phyloP scores from a whole-genome alignment of 345 rosid genomes.

The rapeseed (Brassica napus) region DNA sequence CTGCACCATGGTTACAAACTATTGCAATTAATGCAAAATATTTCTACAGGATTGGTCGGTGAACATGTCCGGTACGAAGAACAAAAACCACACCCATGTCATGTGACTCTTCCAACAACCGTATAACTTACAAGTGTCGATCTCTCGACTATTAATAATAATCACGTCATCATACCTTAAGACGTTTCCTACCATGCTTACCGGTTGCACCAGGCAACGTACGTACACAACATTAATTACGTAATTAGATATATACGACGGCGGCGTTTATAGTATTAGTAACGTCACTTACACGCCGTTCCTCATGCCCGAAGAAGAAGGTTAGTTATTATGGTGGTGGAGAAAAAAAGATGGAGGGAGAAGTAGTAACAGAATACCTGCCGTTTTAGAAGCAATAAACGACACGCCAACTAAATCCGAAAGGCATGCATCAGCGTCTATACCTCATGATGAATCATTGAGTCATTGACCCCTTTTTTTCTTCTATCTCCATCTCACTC shows the following conservation, averaged over 20 bases:
- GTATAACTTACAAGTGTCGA: slow-evolving; percentile 24
- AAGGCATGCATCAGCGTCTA: slow-evolving; percentile 36
- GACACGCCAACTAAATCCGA: slow-evolving; percentile 42
- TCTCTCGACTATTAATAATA: background rate
- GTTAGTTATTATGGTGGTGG: slow-evolving; percentile 19
- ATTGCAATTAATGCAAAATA: background rate
- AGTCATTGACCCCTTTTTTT: slow-evolving; percentile 3
- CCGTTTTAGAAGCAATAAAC: slow-evolving; percentile 41
- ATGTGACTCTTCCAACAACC: slow-evolving; percentile 36
- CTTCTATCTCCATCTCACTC: background rate
- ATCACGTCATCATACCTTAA: slow-evolving; percentile 18
- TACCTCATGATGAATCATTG: slow-evolving; percentile 22
- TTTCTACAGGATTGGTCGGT: background rate
- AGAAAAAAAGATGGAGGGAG: background rate
- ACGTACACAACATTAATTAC: slow-evolving; percentile 30
- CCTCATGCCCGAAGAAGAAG: background rate
- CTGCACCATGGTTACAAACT: background rate
- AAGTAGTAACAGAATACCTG: slow-evolving; percentile 38
- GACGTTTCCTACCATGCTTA: slow-evolving; percentile 28
- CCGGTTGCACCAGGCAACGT: slow-evolving; percentile 32
- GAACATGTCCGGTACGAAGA: slow-evolving; percentile 24
- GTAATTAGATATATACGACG: slow-evolving; percentile 2
- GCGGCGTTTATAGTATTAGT: slow-evolving; percentile 24
- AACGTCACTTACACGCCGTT: slow-evolving; percentile 12
- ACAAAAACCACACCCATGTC: slow-evolving; percentile 18